A percentile compares a stretch with the other conserved stretches of the same genome.
Conservation (phyloP, 768 basidiomycete species). For the Grammothele lineata region DNA sequence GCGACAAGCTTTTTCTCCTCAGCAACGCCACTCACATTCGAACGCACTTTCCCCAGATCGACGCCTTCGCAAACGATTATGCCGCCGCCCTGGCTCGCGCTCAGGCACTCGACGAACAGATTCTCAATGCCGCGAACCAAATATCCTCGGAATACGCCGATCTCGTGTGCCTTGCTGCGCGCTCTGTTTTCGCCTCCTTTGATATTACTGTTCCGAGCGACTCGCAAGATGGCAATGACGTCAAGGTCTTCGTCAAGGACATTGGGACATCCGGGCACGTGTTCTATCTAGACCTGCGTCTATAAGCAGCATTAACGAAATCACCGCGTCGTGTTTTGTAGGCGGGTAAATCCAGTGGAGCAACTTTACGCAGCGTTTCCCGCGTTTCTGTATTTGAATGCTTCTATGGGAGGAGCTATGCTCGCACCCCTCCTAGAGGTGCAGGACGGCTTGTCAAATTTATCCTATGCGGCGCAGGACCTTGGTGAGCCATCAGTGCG, state of each 20-base stretch:
- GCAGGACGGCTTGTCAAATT: slow-evolving; percentile 8
- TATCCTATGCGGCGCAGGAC: slow-evolving; percentile 23
- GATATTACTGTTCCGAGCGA: slow-evolving; percentile 20
- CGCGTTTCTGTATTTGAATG: slow-evolving; percentile 26
- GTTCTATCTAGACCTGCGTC: no score
- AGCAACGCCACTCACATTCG: no score
- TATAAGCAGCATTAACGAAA: no score
- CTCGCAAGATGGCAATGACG: slow-evolving; percentile 16
- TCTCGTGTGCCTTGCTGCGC: slow-evolving; percentile 19
- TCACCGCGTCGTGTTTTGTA: no score
- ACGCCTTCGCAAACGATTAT: slow-evolving; percentile 16
- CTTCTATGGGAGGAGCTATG: slow-evolving; percentile 19
- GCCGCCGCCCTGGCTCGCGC: slow-evolving; percentile 13
- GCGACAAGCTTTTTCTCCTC: no score
- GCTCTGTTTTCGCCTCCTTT: slow-evolving; percentile 20
- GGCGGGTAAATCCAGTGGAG: slow-evolving; percentile 29
- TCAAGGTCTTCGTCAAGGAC: slow-evolving; percentile 18
- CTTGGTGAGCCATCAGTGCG: slow-evolving; percentile 12
- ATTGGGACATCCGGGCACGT: slow-evolving; percentile 3
- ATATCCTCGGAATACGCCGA: slow-evolving; percentile 18
- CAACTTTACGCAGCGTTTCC: slow-evolving; percentile 26
- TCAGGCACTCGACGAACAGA: slow-evolving; percentile 14
- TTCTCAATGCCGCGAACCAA: slow-evolving; percentile 10
- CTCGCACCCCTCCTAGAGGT: slow-evolving; percentile 24
- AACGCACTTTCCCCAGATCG: slow-evolving; percentile 11